A percentile compares a stretch with the other conserved stretches of the same genome.
These are phyloP conservation scores for Apocynum venetum DNA, from an alignment of 257 asterid genomes.

Conservation along the genomic window DNA sequence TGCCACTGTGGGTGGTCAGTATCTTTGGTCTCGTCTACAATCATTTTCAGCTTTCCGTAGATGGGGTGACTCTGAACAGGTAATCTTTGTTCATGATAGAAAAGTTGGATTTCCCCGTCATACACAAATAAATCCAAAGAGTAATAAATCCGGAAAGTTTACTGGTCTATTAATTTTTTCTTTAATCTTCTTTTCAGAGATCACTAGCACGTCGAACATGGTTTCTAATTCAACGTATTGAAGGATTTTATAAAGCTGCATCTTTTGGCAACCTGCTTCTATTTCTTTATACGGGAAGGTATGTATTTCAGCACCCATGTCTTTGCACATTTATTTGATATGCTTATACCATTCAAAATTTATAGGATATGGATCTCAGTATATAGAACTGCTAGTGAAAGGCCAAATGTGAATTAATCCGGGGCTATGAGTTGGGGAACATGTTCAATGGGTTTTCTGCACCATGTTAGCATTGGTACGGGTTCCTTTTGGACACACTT, in stretches of 20 bases:
- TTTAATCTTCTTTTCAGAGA: conserved; percentile 40
- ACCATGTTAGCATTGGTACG: not conserved
- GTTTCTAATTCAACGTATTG: conserved; percentile 74
- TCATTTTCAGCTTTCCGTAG: conserved; percentile 93
- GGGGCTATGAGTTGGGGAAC: not conserved
- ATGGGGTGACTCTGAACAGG: conserved; percentile 99
- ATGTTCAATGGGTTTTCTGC: not conserved
- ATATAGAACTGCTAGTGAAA: not conserved
- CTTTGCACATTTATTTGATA: not conserved
- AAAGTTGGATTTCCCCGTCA: not conserved
- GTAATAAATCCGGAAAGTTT: not conserved
- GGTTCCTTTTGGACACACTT: not conserved
- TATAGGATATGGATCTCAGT: not conserved
- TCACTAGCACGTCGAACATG: conserved; percentile 76
- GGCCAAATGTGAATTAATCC: not conserved
- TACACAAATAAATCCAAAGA: not conserved
- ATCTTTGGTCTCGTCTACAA: conserved; percentile 85
- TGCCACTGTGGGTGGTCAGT: conserved; percentile 95
- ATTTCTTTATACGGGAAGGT: conserved; percentile 94
- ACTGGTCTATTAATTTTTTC: not conserved
- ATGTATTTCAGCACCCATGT: conserved; percentile 6
- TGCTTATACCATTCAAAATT: not conserved
- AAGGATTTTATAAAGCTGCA: conserved; percentile 88
- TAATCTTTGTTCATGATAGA: conserved; percentile 13
- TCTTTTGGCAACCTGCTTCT: conserved; percentile 85